phyloP scores from a whole-genome alignment of 2,329 filamentous ascomycete genomes.

The Cladosporium velox region DNA sequence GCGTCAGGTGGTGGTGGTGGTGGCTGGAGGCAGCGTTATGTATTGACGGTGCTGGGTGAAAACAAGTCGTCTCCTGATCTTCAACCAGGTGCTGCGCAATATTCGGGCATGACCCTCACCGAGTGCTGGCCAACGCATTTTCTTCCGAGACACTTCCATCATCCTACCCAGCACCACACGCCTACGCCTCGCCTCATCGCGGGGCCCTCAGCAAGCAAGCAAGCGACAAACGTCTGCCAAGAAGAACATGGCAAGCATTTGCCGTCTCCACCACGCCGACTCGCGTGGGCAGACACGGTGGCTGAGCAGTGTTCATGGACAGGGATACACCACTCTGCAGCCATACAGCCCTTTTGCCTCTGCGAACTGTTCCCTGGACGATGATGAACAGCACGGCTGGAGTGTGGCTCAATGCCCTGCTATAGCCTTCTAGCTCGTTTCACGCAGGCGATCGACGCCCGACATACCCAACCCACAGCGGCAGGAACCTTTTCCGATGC shows the following conservation, averaged over 20 bases:
- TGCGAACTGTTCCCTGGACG: background rate
- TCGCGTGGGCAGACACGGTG: slow-evolving; percentile 4
- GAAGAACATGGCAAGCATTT: background rate
- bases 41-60: background rate
- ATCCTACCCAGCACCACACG: slow-evolving; percentile 3
- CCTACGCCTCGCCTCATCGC: background rate
- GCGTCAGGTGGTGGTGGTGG: background rate
- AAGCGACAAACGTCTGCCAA: slow-evolving; percentile 4
- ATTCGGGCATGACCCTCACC: background rate
- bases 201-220: background rate
- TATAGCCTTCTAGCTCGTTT: background rate
- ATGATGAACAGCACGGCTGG: background rate
- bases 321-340: slow-evolving; percentile 1
- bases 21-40: slow-evolving; percentile 7
- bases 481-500: slow-evolving; percentile 13
- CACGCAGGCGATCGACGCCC: slow-evolving; percentile 7
- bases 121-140: background rate
- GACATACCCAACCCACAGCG: slow-evolving; percentile 10
- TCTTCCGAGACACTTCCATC: slow-evolving; percentile 12
- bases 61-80: background rate
- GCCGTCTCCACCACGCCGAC: background rate
- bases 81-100: background rate
- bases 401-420: slow-evolving; percentile 14
- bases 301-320: slow-evolving; percentile 3
- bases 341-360: slow-evolving; percentile 5